Percentiles rank a stretch among this genome's conserved stretches.
These are phyloP conservation scores for Anthoceros angustus DNA, from an alignment of 225 moss, liverwort and hornwort genomes.

Conservation along the genomic window DNA sequence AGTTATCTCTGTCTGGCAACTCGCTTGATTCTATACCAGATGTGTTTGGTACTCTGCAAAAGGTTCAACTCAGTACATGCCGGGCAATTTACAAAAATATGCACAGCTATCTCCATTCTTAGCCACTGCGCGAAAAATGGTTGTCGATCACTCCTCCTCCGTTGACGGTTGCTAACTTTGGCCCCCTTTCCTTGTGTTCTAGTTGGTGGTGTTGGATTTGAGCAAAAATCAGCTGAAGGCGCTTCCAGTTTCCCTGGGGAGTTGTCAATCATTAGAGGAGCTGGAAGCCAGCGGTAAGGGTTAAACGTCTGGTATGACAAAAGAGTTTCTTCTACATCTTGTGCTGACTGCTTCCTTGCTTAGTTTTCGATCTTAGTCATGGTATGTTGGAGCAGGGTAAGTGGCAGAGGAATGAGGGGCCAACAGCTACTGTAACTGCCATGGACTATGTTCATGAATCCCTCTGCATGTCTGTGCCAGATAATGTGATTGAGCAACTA, in stretches of 20 bases:
- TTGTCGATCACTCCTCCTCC: no score
- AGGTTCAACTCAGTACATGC: conserved; percentile 9
- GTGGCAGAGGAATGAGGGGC: no score
- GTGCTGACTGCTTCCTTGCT: background rate
- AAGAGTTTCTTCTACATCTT: background rate
- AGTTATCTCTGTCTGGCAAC: conserved; percentile 41
- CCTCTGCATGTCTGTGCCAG: conserved; percentile 11
- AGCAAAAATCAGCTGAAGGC: conserved; percentile 28
- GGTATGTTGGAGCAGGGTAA: no score
- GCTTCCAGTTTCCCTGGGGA: conserved; percentile 37
- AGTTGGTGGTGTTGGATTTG: conserved; percentile 42
- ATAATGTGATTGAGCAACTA: conserved; percentile 39
- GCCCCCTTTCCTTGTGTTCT: conserved; percentile 3
- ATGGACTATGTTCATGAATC: no score
- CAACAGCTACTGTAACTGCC: no score
- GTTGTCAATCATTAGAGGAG: conserved; percentile 46
- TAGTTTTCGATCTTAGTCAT: background rate
- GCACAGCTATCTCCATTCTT: background rate
- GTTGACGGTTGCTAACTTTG: background rate
- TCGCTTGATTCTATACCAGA: conserved; percentile 29
- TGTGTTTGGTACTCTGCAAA: conserved; percentile 33
- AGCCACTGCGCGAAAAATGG: no score
- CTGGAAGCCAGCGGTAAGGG: conserved; percentile 32
- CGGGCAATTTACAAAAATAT: background rate
- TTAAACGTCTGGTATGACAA: background rate